A percentile compares a stretch with the other conserved stretches of the same genome.
phyloP scores from a whole-genome alignment of 495 filamentous ascomycete genomes.

The Cercophora newfieldiana region DNA sequence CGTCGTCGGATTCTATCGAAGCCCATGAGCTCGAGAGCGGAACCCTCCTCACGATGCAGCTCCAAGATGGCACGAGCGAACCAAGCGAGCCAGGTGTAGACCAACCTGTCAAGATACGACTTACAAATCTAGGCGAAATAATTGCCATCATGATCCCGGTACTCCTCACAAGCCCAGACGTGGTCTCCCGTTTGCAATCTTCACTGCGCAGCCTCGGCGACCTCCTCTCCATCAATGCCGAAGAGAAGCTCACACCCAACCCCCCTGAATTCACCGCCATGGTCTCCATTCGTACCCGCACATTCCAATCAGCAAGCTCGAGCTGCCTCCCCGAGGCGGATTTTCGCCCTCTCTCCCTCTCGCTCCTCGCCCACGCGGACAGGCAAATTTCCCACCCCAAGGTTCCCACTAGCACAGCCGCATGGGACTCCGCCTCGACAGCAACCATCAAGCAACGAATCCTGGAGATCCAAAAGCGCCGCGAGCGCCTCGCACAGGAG shows the following conservation, averaged over 20 bases:
- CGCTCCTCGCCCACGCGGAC: not conserved
- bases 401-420: not conserved
- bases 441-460: not conserved
- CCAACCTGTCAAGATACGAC: not conserved
- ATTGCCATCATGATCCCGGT: not conserved
- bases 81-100: not conserved
- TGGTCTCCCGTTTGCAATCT: not conserved
- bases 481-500: not conserved
- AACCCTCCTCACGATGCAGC: not conserved
- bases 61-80: not conserved
- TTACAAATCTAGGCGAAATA: not conserved
- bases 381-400: slow-evolving; percentile 3
- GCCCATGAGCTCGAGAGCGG: not conserved
- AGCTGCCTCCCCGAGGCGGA: not conserved
- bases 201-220: not conserved
- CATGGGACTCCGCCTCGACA: not conserved
- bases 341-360: not conserved
- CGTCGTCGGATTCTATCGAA: not conserved
- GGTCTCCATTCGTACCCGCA: not conserved
- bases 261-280: slow-evolving; percentile 1
- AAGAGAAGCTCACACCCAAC: not conserved
- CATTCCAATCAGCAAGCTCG: not conserved
- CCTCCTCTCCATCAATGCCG: not conserved
- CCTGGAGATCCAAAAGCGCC: not conserved
- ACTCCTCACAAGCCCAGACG: not conserved